Conservation (phyloP, 1,284 basidiomycete species). For the Pseudozyma tsukubaensis region DNA sequence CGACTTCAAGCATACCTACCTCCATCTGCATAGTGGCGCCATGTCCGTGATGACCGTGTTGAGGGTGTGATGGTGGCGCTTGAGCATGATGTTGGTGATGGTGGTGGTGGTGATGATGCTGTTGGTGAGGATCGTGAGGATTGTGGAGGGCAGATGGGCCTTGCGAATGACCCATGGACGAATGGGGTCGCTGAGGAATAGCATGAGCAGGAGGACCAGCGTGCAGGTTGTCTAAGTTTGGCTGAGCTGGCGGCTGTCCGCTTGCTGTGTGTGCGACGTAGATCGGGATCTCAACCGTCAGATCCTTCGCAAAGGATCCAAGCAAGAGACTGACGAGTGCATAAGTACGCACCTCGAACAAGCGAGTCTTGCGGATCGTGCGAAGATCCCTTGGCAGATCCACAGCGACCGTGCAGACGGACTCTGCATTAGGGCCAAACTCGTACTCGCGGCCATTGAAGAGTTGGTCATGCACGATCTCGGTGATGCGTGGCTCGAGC, state of each 20-base stretch:
- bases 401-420: slow-evolving; percentile 55
- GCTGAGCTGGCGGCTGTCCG: slow-evolving; percentile 30
- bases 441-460: slow-evolving; percentile 64
- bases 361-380: slow-evolving; percentile 59
- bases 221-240: slow-evolving; percentile 13
- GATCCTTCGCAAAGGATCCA: slow-evolving; percentile 62
- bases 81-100: slow-evolving; percentile 16
- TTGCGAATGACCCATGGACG: slow-evolving; percentile 36
- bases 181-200: slow-evolving; percentile 36
- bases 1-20: slow-evolving; percentile 37
- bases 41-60: slow-evolving; percentile 21
- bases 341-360: slow-evolving; percentile 57
- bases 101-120: slow-evolving; percentile 13
- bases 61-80: slow-evolving; percentile 3
- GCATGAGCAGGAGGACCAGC: slow-evolving; percentile 13
- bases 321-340: slow-evolving; percentile 55
- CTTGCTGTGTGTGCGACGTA: slow-evolving; percentile 59
- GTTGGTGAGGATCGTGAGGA: slow-evolving; percentile 15
- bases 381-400: slow-evolving; percentile 57
- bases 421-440: slow-evolving; percentile 55
- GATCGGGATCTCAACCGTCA: slow-evolving; percentile 59
- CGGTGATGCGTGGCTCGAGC: slow-evolving; percentile 62
- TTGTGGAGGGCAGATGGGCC: slow-evolving; percentile 13
- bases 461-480: slow-evolving; percentile 54
- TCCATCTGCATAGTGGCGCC: slow-evolving; percentile 23